Conservation (phyloP, 345 rosid species). For the Eucalyptus regnans region DNA sequence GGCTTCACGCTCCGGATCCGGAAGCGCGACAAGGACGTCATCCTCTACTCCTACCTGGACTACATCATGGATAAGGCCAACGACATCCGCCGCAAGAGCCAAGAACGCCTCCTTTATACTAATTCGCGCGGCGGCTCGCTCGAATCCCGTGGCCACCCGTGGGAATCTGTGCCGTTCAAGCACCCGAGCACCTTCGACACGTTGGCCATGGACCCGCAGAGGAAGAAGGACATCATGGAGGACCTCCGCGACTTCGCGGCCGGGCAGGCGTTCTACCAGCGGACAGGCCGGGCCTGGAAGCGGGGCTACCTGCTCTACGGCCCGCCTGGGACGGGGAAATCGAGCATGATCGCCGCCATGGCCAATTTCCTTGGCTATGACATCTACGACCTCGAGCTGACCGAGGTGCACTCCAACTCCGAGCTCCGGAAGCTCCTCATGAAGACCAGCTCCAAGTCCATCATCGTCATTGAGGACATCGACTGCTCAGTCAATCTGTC, state of each 20-base stretch:
- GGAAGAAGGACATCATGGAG: conserved; percentile 49
- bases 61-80: conserved; percentile 71
- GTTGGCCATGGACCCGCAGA: conserved; percentile 70
- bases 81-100: conserved; percentile 64
- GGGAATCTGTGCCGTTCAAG: conserved; percentile 96
- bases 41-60: conserved; percentile 58
- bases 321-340: conserved; percentile 94
- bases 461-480: conserved; percentile 87
- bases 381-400: conserved; percentile 88
- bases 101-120: conserved; percentile 68
- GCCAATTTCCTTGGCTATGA: conserved; percentile 86
- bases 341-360: conserved; percentile 98
- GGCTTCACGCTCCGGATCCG: conserved; percentile 77
- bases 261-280: conserved; percentile 67
- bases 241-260: conserved; percentile 61
- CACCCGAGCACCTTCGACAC: conserved; percentile 94
- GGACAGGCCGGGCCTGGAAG: conserved; percentile 94
- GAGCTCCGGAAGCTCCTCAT: conserved; percentile 73
- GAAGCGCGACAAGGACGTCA: conserved; percentile 46
- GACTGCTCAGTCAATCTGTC: conserved; percentile 78
- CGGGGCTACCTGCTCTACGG: conserved; percentile 85
- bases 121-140: conserved; percentile 83
- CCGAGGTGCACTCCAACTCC: conserved; percentile 85
- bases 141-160: conserved; percentile 87
- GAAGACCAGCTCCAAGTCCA: conserved; percentile 90